These are phyloP conservation scores for Leucogyrophana mollusca DNA, from an alignment of 768 basidiomycete species.

Conservation along the genomic window DNA sequence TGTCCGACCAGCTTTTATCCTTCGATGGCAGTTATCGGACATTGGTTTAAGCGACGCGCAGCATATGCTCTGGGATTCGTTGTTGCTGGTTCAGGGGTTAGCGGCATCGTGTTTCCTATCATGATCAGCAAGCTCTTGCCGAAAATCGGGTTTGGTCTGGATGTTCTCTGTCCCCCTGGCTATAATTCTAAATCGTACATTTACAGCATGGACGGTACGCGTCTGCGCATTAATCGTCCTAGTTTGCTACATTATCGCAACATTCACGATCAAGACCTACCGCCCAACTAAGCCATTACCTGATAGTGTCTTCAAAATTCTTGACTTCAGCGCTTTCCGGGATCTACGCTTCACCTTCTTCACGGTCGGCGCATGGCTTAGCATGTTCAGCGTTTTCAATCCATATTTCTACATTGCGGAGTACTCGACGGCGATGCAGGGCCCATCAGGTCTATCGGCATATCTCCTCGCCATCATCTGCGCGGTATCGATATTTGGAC, in stretches of 20 bases:
- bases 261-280: slow-evolving; percentile 21
- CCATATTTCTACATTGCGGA: slow-evolving; percentile 28
- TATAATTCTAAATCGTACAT: not conserved
- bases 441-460: slow-evolving; percentile 14
- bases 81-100: slow-evolving; percentile 33
- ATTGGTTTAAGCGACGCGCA: slow-evolving; percentile 35
- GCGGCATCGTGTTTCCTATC: slow-evolving; percentile 39
- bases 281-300: slow-evolving; percentile 23
- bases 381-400: slow-evolving; percentile 20
- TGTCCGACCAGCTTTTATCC: slow-evolving; percentile 37
- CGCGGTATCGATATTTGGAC: slow-evolving; percentile 22
- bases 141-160: slow-evolving; percentile 19
- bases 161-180: not conserved
- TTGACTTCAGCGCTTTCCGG: slow-evolving; percentile 22
- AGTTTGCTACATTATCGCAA: slow-evolving; percentile 16
- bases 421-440: slow-evolving; percentile 14
- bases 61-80: slow-evolving; percentile 38
- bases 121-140: slow-evolving; percentile 25
- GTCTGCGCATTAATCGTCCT: slow-evolving; percentile 22
- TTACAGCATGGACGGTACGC: slow-evolving; percentile 28
- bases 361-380: slow-evolving; percentile 21
- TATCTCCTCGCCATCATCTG: slow-evolving; percentile 26
- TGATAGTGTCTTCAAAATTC: slow-evolving; percentile 10
- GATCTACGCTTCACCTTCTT: slow-evolving; percentile 17
- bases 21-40: slow-evolving; percentile 33